phyloP scores from a whole-genome alignment of 176 grass and related monocot species.

The Themeda triandra region DNA sequence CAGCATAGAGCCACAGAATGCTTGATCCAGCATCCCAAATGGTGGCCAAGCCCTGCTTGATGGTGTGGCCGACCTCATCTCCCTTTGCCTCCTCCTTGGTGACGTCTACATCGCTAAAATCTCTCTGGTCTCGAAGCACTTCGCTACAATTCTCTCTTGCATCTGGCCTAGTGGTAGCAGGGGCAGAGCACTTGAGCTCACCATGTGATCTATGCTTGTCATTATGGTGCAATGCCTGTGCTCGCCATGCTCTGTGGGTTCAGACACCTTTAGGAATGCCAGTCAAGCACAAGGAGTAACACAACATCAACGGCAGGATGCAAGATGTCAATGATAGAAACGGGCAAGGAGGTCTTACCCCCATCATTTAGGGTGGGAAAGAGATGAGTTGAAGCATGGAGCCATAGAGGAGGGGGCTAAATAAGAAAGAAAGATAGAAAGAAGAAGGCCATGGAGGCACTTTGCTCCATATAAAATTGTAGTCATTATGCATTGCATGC shows the following conservation, averaged over 20 bases:
- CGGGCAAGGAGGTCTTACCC: not conserved
- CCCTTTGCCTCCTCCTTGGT: not conserved
- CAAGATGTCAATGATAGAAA: not conserved
- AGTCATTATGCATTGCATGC: no score
- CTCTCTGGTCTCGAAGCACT: not conserved
- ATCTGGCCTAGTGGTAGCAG: not conserved
- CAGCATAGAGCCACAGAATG: no score
- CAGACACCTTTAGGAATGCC: not conserved
- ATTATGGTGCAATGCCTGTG: not conserved
- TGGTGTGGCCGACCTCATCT: not conserved
- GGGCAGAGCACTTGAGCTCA: not conserved
- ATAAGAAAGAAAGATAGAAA: not conserved
- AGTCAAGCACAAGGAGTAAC: not conserved
- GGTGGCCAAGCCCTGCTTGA: not conserved
- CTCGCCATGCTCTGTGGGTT: not conserved
- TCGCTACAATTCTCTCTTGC: not conserved
- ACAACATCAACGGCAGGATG: fast-evolving
- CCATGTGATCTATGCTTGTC: not conserved
- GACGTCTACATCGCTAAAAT: not conserved
- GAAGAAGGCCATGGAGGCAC: not conserved
- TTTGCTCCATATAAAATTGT: not conserved
- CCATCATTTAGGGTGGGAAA: not conserved
- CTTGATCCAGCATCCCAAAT: no score
- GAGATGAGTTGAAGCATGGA: not conserved
- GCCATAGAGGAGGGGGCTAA: not conserved